Percentiles rank a stretch among this genome's conserved stretches.
These are phyloP conservation scores for Albizia julibrissin DNA, from an alignment of 306 rosid genomes.

Conservation along the genomic window DNA sequence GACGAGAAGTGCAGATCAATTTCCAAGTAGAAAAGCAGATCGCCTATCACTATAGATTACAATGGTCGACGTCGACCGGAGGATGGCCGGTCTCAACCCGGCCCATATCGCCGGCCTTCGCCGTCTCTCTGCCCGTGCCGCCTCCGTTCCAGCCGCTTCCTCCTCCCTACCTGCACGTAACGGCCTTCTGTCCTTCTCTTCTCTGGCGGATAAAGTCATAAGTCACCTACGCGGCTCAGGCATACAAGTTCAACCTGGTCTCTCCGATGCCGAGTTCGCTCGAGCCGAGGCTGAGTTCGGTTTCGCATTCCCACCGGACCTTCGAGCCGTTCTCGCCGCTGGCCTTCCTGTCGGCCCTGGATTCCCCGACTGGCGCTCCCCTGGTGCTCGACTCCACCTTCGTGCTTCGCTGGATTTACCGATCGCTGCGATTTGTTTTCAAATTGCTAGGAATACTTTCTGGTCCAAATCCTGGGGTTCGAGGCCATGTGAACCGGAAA, in stretches of 20 bases:
- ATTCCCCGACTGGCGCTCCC: slow-evolving; percentile 77
- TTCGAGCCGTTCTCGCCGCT: slow-evolving; percentile 68
- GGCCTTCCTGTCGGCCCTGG: slow-evolving; percentile 81
- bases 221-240: slow-evolving; percentile 65
- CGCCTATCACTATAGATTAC: background rate
- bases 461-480: slow-evolving; percentile 87
- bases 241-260: slow-evolving; percentile 61
- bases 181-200: slow-evolving; percentile 70
- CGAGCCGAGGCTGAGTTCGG: slow-evolving; percentile 83
- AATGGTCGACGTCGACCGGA: slow-evolving; percentile 96
- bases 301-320: slow-evolving; percentile 80
- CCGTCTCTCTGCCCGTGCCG: slow-evolving; percentile 88
- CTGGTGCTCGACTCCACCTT: slow-evolving; percentile 71
- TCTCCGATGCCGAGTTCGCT: slow-evolving; percentile 79
- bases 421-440: slow-evolving; percentile 76
- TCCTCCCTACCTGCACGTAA: slow-evolving; percentile 56
- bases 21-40: background rate
- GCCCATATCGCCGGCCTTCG: slow-evolving; percentile 90
- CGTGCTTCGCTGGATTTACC: slow-evolving; percentile 76
- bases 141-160: slow-evolving; percentile 46
- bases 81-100: slow-evolving; percentile 84
- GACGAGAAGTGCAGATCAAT: background rate
- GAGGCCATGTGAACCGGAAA: slow-evolving; percentile 67
- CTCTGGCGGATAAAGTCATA: slow-evolving; percentile 61
- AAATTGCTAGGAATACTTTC: slow-evolving; percentile 64